Conservation (phyloP, 2,329 filamentous ascomycete species). For the Pseudogymnoascus sp. region DNA sequence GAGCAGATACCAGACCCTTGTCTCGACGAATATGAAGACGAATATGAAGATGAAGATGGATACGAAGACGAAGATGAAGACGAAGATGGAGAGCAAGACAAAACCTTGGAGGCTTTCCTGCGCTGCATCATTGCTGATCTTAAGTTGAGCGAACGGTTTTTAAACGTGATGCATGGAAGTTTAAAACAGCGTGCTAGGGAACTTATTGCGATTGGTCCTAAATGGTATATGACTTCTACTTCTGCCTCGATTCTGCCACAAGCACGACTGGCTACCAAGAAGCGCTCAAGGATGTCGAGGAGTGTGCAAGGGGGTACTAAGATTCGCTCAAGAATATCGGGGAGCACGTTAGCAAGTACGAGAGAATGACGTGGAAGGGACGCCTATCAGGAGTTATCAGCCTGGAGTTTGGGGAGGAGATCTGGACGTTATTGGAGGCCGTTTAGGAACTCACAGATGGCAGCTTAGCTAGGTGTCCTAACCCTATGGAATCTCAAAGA, state of each 20-base stretch:
- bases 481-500: not conserved
- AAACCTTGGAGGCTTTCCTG: no score
- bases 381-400: slow-evolving; percentile 14
- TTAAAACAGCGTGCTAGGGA: not conserved
- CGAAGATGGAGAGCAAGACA: no score
- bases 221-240: not conserved
- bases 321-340: not conserved
- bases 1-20: not conserved
- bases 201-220: not conserved
- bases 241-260: not conserved
- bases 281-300: not conserved
- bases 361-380: not conserved
- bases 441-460: slow-evolving; percentile 24
- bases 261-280: not conserved
- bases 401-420: slow-evolving; percentile 23
- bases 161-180: not conserved
- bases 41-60: no score
- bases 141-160: not conserved
- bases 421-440: slow-evolving; percentile 20
- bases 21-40: no score
- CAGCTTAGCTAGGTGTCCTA: slow-evolving; percentile 20
- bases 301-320: no score
- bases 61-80: no score
- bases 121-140: not conserved
- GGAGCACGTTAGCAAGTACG: not conserved